Conservation (phyloP, 2,329 filamentous ascomycete genomes). For the Sodiomyces alkalinus region DNA sequence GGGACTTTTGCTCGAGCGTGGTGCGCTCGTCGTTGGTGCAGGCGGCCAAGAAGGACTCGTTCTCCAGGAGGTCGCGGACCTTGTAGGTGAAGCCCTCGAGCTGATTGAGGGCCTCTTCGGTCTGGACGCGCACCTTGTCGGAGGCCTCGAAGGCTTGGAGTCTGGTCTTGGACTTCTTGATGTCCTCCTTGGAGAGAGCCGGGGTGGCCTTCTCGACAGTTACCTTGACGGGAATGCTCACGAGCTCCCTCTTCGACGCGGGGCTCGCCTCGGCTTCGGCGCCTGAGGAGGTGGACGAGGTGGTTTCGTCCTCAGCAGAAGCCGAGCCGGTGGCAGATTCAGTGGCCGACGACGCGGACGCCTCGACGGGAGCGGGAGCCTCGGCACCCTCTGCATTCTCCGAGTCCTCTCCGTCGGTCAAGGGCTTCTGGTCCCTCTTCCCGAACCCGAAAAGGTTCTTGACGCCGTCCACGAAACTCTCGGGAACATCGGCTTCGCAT, state of each 20-base stretch:
- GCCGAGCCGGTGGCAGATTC: slow-evolving; percentile 19
- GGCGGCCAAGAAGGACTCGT: slow-evolving; percentile 55
- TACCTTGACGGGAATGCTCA: slow-evolving; percentile 36
- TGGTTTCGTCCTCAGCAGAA: slow-evolving; percentile 4
- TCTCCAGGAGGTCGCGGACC: slow-evolving; percentile 66
- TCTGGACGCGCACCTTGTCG: slow-evolving; percentile 58
- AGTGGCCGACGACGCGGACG: slow-evolving; percentile 28
- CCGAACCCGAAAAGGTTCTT: slow-evolving; percentile 96
- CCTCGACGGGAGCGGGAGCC: slow-evolving; percentile 15
- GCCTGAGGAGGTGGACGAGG: slow-evolving; percentile 19
- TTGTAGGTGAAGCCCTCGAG: slow-evolving; percentile 92
- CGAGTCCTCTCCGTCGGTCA: slow-evolving; percentile 48
- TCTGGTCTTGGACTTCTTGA: slow-evolving; percentile 46
- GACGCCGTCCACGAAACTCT: slow-evolving; percentile 77
- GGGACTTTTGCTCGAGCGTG: slow-evolving; percentile 51
- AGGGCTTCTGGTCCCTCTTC: slow-evolving; percentile 66
- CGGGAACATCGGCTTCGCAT: slow-evolving; percentile 61
- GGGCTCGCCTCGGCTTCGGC: slow-evolving; percentile 29
- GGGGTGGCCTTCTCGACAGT: slow-evolving; percentile 31
- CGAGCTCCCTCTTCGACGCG: slow-evolving; percentile 41
- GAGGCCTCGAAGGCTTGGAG: slow-evolving; percentile 76
- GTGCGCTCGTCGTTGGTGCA: slow-evolving; percentile 55
- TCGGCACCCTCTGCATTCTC: slow-evolving; percentile 22
- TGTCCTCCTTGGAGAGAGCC: slow-evolving; percentile 30
- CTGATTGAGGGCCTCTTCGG: slow-evolving; percentile 81